phyloP scores from a whole-genome alignment of 2,329 filamentous ascomycete species.

The Reticulascus tulasneorum region DNA sequence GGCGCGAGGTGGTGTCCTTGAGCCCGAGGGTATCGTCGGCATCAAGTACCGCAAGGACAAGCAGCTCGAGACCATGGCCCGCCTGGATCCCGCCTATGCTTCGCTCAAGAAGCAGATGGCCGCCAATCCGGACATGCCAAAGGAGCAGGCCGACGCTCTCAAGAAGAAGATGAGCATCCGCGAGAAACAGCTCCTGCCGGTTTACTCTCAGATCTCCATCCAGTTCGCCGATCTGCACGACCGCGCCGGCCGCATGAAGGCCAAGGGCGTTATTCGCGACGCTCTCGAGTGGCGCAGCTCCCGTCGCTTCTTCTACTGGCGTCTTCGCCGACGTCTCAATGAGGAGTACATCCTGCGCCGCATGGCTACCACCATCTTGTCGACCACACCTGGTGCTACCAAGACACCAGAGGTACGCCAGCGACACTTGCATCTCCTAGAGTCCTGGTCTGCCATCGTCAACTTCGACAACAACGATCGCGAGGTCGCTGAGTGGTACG shows the following conservation, averaged over 20 bases:
- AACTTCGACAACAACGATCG: slow-evolving; percentile 77
- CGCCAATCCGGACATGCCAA: slow-evolving; percentile 57
- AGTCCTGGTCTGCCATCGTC: slow-evolving; percentile 76
- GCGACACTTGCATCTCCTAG: slow-evolving; percentile 68
- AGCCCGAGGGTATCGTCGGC: slow-evolving; percentile 95
- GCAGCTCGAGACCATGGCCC: slow-evolving; percentile 96
- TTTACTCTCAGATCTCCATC: slow-evolving; percentile 92
- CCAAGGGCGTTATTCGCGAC: slow-evolving; percentile 89
- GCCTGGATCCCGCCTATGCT: slow-evolving; percentile 80
- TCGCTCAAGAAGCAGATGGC: slow-evolving; percentile 75
- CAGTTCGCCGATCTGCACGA: slow-evolving; percentile 98
- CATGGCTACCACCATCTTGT: slow-evolving; percentile 51
- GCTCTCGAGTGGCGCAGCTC: slow-evolving; percentile 82
- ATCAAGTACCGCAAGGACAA: slow-evolving; percentile 99
- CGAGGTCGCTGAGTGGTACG: slow-evolving; percentile 90
- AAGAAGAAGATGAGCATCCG: slow-evolving; percentile 81
- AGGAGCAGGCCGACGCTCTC: slow-evolving; percentile 72
- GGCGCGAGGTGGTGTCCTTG: slow-evolving; percentile 90
- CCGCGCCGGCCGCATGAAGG: slow-evolving; percentile 94
- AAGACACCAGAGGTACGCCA: slow-evolving; percentile 54
- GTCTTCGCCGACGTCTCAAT: slow-evolving; percentile 90
- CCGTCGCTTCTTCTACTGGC: slow-evolving; percentile 99
- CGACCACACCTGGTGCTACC: slow-evolving; percentile 31
- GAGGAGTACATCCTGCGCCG: slow-evolving; percentile 96
- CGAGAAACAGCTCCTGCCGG: slow-evolving; percentile 83